These are phyloP conservation scores for Neurospora sp. DNA, from an alignment of 495 filamentous ascomycete species.

Conservation along the genomic window DNA sequence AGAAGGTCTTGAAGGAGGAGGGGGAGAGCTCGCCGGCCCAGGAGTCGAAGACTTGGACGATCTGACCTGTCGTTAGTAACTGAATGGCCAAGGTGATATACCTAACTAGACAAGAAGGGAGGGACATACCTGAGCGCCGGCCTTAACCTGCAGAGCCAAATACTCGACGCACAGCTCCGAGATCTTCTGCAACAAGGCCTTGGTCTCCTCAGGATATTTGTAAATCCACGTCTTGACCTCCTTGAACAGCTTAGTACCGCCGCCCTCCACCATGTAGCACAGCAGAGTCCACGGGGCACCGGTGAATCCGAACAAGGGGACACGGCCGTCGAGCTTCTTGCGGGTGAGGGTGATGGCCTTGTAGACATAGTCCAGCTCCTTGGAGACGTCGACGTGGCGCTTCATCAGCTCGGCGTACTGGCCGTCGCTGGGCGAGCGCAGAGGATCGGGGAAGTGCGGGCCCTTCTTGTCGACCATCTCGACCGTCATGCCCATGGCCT, in stretches of 20 bases:
- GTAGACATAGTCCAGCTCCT: slow-evolving; percentile 86
- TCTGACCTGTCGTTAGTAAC: slow-evolving; percentile 26
- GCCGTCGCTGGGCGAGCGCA: slow-evolving; percentile 63
- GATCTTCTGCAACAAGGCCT: slow-evolving; percentile 79
- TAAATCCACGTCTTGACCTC: slow-evolving; percentile 93
- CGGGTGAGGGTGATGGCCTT: slow-evolving; percentile 87
- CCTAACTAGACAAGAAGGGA: no score
- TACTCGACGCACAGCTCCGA: slow-evolving; percentile 88
- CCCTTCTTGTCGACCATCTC: slow-evolving; percentile 97
- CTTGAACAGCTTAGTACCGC: slow-evolving; percentile 85
- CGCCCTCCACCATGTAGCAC: slow-evolving; percentile 98
- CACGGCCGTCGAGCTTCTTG: slow-evolving; percentile 74
- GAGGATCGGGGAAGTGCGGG: slow-evolving; percentile 81
- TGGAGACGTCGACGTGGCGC: slow-evolving; percentile 69
- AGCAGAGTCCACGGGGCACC: slow-evolving; percentile 94
- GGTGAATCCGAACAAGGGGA: slow-evolving; percentile 94
- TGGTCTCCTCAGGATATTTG: slow-evolving; percentile 70
- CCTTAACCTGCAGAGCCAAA: slow-evolving; percentile 80
- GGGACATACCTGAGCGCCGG: slow-evolving; percentile 61
- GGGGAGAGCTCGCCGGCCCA: slow-evolving; percentile 94
- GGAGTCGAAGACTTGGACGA: slow-evolving; percentile 97
- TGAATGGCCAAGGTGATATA: no score
- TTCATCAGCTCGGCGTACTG: slow-evolving; percentile 71
- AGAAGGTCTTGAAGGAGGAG: slow-evolving; percentile 61
- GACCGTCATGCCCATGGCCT: slow-evolving; percentile 93